Percentiles rank a stretch among this genome's conserved stretches.
Conservation (phyloP, 2,329 filamentous ascomycete species). For the Cladosporium velox region DNA sequence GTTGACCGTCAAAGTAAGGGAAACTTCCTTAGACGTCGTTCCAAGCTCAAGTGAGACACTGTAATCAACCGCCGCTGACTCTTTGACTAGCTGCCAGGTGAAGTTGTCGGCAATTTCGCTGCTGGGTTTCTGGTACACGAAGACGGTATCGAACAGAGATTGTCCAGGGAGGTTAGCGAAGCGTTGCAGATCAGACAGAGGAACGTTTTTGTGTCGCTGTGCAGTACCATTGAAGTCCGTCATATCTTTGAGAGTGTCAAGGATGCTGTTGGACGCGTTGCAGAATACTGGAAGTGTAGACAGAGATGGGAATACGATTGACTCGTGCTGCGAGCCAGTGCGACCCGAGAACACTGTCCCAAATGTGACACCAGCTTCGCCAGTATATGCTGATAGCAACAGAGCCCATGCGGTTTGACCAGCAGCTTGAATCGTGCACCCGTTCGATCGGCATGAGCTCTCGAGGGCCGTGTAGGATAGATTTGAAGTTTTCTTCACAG, state of each 20-base stretch:
- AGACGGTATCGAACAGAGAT: conserved; percentile 77
- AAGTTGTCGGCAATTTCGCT: conserved; percentile 22
- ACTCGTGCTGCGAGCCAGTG: conserved; percentile 59
- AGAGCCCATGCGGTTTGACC: conserved; percentile 78
- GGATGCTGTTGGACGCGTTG: conserved; percentile 56
- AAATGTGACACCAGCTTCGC: conserved; percentile 73
- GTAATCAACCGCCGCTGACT: conserved; percentile 74
- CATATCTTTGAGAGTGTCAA: conserved; percentile 61
- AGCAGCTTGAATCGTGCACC: conserved; percentile 74
- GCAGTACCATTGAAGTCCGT: conserved; percentile 66
- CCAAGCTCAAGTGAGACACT: conserved; percentile 79
- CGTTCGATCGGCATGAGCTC: conserved; percentile 54
- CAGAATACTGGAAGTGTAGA: conserved; percentile 75
- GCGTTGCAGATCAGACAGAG: conserved; percentile 71
- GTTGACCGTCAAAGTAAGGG: conserved; percentile 67
- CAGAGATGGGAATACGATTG: conserved; percentile 74
- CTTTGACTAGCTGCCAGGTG: conserved; percentile 62
- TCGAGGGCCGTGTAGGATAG: conserved; percentile 54
- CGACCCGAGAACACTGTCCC: conserved; percentile 80
- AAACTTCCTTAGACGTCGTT: conserved; percentile 51
- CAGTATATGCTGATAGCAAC: conserved; percentile 73
- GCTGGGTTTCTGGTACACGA: conserved; percentile 73
- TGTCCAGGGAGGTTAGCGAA: conserved; percentile 67
- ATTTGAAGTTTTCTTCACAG: conserved; percentile 42
- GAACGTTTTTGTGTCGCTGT: conserved; percentile 69